Base-by-base conservation (phyloP, 2,329 filamentous ascomycete genomes). In the Elsinoe ampelina region DNA sequence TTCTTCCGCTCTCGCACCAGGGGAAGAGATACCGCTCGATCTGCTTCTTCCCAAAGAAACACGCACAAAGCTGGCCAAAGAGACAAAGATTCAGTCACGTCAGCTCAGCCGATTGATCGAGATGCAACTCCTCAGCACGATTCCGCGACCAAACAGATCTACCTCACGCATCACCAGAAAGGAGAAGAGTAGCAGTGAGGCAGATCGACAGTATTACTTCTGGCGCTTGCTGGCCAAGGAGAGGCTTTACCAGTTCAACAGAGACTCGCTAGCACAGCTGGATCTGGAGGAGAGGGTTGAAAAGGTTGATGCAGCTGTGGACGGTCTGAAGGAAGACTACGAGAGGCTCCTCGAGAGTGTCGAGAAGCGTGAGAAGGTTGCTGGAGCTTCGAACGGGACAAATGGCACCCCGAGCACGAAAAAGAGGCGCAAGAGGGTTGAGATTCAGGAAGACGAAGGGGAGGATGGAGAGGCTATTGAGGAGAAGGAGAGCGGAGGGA, bases 221-320 rank as follows among this genome's bases (percentile, higher is more conserved):
- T 95, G 87, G 86, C 76, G 84, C 30, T 70, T 92, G 20, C 75
- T 88, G 41, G 81, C 85, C n/a, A 93, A 93, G 72, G 80, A 87
- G 64, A 76, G 89, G 35, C 74, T 95, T 3, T 90, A 87, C 67
- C 78, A 80, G 43, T 86, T 89, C 64, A 92, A 93, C 65, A 79
- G 78, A 58, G 85, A 91, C 63, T 71, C 80, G 2, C 75, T 95
- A 11, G 79, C 80, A 36, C 84, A 91, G 69, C 72, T 92, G 39
- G 86, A 89, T 56, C 73, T 75, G 4, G 68, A 73, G 0, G 87
- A 92, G 68, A 79, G 86, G 35, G 80, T 86, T 6, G 80, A 87
- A 58, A 89, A 86, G 74, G 74, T 95, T 2, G 80, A 87, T 51
- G 80, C 86, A 62, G 85, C 85, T 0, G 73, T 90, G 19, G 74